phyloP scores from a whole-genome alignment of 768 basidiomycete species.

The Suillus sp. region DNA sequence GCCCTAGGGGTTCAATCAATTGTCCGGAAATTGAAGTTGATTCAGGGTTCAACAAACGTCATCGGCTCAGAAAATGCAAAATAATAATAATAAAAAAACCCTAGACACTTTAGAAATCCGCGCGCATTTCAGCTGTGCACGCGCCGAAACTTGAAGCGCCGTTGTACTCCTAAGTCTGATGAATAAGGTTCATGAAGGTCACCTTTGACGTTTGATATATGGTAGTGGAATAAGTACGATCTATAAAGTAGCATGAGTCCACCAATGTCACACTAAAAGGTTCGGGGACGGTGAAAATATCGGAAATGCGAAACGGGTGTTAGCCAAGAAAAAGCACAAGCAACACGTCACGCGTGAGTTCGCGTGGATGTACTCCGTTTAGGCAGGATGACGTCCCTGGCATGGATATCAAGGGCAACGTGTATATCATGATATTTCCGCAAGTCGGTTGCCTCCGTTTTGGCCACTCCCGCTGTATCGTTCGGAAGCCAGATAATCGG shows the following conservation, averaged over 20 bases:
- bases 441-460: slow-evolving; percentile 75
- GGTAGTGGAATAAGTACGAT: slow-evolving; percentile 13
- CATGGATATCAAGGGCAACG: slow-evolving; percentile 69
- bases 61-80: background rate
- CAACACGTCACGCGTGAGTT: slow-evolving; percentile 2
- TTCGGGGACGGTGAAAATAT: background rate
- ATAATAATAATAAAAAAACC: background rate
- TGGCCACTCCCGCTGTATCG: slow-evolving; percentile 71
- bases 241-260: slow-evolving; percentile 9
- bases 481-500: slow-evolving; percentile 88
- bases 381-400: slow-evolving; percentile 51
- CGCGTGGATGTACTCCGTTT: slow-evolving; percentile 18
- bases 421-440: slow-evolving; percentile 71
- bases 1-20: background rate
- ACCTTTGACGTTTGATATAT: background rate
- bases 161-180: background rate
- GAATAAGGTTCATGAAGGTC: background rate
- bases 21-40: slow-evolving; percentile 9
- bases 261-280: background rate
- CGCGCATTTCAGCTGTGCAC: background rate
- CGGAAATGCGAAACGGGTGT: background rate
- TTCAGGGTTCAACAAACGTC: slow-evolving; percentile 5
- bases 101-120: background rate
- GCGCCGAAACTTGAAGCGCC: background rate
- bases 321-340: slow-evolving; percentile 6